These are phyloP conservation scores for Phialocephala sp. DNA, from an alignment of 2,329 filamentous ascomycete species.

Conservation along the genomic window DNA sequence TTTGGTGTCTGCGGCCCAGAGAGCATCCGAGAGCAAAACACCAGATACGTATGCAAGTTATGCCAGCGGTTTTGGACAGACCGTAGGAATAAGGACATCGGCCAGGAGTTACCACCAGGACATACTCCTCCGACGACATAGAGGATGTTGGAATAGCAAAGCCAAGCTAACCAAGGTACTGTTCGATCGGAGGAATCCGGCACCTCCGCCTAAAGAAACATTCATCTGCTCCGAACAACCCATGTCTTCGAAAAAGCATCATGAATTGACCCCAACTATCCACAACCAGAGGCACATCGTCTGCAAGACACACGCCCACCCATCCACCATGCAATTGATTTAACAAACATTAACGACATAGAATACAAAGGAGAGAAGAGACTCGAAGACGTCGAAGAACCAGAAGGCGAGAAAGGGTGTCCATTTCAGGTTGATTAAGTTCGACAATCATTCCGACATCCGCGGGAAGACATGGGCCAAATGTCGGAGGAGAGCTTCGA, in stretches of 20 bases:
- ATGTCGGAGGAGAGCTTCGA: constrained; percentile 30
- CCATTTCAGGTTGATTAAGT: constrained; percentile 29
- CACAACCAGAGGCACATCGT: constrained; percentile 33
- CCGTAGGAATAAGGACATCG: constrained; percentile 35
- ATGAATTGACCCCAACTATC: constrained; percentile 32
- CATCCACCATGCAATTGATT: constrained; percentile 36
- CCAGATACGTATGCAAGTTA: constrained; percentile 39
- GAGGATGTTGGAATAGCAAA: constrained; percentile 30
- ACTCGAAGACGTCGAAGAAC: constrained; percentile 32
- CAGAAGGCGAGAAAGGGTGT: constrained; percentile 30
- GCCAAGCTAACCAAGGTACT: constrained; percentile 39
- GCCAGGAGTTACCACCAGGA: constrained; percentile 36
- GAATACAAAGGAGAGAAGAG: constrained; percentile 42
- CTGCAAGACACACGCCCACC: constrained; percentile 22
- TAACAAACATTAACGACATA: constrained; percentile 44
- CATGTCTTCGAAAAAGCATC: constrained; percentile 28
- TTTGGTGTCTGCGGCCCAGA: constrained; percentile 25
- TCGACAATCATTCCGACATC: constrained; percentile 34
- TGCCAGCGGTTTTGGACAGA: constrained; percentile 37
- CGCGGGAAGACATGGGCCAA: constrained; percentile 33
- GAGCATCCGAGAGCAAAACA: constrained; percentile 24
- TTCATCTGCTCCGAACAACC: constrained; percentile 40
- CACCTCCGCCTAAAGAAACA: constrained; percentile 38
- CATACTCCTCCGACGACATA: constrained; percentile 34
- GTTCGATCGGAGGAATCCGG: constrained; percentile 38